Conservation (phyloP, 202 grass and related monocot species). For the Zizania palustris region DNA sequence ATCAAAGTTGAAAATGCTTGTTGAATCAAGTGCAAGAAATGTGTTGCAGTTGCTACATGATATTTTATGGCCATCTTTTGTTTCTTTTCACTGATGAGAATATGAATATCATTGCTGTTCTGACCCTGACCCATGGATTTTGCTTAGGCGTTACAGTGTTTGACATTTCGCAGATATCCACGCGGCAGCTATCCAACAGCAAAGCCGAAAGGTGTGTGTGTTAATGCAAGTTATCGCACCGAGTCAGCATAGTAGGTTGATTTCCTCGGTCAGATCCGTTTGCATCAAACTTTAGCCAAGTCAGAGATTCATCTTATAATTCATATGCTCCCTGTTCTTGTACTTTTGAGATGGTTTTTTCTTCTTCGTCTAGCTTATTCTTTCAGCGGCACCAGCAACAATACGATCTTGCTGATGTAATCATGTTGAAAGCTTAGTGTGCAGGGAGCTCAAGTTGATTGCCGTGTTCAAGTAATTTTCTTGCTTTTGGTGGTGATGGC, state of each 20-base stretch:
- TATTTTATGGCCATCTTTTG: no score
- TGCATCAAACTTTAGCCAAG: neutral
- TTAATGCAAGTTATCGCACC: neutral
- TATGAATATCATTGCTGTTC: no score
- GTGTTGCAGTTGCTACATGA: conserved; percentile 23
- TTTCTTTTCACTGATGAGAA: no score
- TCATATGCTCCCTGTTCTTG: no score
- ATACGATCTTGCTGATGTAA: neutral
- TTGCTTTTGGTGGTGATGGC: neutral
- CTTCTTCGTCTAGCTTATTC: no score
- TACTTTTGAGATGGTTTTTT: no score
- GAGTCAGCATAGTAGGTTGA: neutral
- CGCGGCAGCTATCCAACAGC: neutral
- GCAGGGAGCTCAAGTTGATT: neutral
- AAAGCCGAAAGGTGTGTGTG: neutral
- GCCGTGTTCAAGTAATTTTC: neutral
- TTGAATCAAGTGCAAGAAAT: conserved; percentile 34
- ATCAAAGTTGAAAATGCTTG: conserved; percentile 52
- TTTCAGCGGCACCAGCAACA: neutral
- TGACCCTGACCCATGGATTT: neutral
- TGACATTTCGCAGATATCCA: neutral
- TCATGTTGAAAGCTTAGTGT: conserved; percentile 1
- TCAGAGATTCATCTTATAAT: neutral
- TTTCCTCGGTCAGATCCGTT: neutral
- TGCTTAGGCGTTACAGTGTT: neutral